Base-by-base conservation (phyloP, 1,139 yeast genomes). In the Hanseniaspora gamundiae region DNA sequence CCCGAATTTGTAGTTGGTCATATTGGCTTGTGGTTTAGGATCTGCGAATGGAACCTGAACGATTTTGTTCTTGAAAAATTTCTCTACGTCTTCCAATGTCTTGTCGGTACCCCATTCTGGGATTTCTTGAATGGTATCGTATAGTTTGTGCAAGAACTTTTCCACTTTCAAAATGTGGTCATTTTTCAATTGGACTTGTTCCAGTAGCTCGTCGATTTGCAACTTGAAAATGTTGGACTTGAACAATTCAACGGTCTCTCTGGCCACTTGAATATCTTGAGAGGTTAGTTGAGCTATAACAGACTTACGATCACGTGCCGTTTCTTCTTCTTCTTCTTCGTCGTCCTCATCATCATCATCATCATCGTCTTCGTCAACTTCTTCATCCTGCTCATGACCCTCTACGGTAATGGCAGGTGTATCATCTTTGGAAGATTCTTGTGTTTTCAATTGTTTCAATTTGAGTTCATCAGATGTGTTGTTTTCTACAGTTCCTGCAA, bases 171-270 rank as follows among this genome's bases (percentile, higher is more conserved):
- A 63, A 38, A 81, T 73, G 56, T 80, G 79, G 22, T 74, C 64
- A 20, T 84, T 93, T 55, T 83, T 83, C 39, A 87, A 64, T 52
- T 76, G 76, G 39, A 88, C 74, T 60, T 87, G 96, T 51, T 76
- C 75, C 56, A 91, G 67, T 38, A 91, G 69, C 59, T 88, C 97
- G 61, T 88, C 98, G 45, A 88, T 87, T 65, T 91, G 95, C 47
- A 91, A 67, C 62, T 91, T 91, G 75, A 91, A 88, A 47, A 91
- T 86, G 62, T 88, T 88, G 13, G 95, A 86, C 58, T 87, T 86
- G 74, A 88, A 91, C 42, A 88, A 67, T 59, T 87, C 96, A 0
- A 95, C 93, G 0, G 97, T 84, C 60, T 88, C 96, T 54, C 95
- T 71, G 0, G 96, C 95, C 2, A 83, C 72, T 57, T 88, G 95